These are phyloP conservation scores for Fonsecaea monophora DNA, from an alignment of 2,329 filamentous ascomycete species.

Conservation along the genomic window DNA sequence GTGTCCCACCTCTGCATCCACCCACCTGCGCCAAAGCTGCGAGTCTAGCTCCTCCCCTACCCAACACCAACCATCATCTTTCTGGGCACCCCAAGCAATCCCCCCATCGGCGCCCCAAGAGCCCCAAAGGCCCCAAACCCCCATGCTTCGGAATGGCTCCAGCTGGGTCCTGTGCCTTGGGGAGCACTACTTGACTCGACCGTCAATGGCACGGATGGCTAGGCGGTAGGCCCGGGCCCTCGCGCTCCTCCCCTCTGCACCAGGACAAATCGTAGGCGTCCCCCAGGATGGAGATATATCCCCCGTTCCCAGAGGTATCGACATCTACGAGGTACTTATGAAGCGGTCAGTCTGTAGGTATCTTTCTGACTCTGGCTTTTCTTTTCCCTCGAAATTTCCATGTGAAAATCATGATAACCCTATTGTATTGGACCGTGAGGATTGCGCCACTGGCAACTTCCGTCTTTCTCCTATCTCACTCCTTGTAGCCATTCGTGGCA, in stretches of 20 bases:
- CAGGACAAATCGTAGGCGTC: slow-evolving; percentile 1
- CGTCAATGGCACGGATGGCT: neutral
- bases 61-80: neutral
- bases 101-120: neutral
- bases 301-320: neutral
- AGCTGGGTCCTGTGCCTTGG: neutral
- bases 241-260: slow-evolving; percentile 4
- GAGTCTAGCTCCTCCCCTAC: neutral
- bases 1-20: slow-evolving; percentile 1
- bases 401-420: slow-evolving; percentile 2
- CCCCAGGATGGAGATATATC: slow-evolving; percentile 13
- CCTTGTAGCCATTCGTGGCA: neutral
- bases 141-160: neutral
- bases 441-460: neutral
- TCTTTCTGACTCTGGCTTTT: neutral
- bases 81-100: neutral
- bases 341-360: neutral
- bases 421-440: neutral
- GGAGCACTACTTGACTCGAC: neutral
- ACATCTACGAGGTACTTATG: neutral
- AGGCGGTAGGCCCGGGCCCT: slow-evolving; percentile 22
- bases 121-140: neutral
- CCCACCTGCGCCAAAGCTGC: neutral
- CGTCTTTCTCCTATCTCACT: neutral
- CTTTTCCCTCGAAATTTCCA: neutral